Evolutionary conservation across 2,329 filamentous ascomycete species (phyloP).

Genomic region (Paraphaeosphaeria minitans): DNA sequence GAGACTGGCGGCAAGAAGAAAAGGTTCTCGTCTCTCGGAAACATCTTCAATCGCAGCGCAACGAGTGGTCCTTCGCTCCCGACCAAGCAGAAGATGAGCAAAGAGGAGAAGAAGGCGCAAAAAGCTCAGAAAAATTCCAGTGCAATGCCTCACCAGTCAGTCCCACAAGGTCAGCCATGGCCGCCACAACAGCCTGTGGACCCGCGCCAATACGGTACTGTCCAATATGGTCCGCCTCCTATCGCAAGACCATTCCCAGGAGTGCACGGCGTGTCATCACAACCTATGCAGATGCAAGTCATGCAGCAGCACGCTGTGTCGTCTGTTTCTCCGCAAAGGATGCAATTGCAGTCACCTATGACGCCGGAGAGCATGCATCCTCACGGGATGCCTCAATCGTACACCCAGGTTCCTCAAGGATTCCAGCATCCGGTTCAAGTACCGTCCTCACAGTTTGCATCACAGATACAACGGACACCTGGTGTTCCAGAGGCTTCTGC

Average conservation of each 20-base stretch:
- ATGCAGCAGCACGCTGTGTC: slow-evolving; percentile 15
- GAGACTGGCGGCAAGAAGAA: slow-evolving; percentile 48
- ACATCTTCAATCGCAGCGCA: slow-evolving; percentile 49
- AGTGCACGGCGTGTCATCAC: slow-evolving; percentile 23
- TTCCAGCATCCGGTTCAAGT: slow-evolving; percentile 9
- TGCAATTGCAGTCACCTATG: slow-evolving; percentile 15
- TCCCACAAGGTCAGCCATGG: slow-evolving; percentile 22
- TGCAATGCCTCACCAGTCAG: slow-evolving; percentile 19
- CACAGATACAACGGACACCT: not conserved
- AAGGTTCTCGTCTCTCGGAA: slow-evolving; percentile 52
- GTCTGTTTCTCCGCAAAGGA: slow-evolving; percentile 12
- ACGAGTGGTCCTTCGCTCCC: slow-evolving; percentile 33
- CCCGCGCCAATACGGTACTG: slow-evolving; percentile 22
- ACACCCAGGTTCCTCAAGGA: slow-evolving; percentile 10
- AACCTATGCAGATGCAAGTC: slow-evolving; percentile 17
- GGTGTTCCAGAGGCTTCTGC: slow-evolving; percentile 26
- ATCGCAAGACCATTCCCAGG: slow-evolving; percentile 22
- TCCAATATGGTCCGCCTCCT: slow-evolving; percentile 23
- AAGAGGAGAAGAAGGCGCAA: slow-evolving; percentile 44
- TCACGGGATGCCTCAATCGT: slow-evolving; percentile 17
- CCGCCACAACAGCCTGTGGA: slow-evolving; percentile 22
- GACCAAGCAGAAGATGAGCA: slow-evolving; percentile 43
- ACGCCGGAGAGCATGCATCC: slow-evolving; percentile 8
- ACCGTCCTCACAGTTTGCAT: not conserved
- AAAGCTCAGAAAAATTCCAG: slow-evolving; percentile 35